Evolutionary conservation across 768 basidiomycete species (phyloP).

Genomic region (Dioszegia aurantiaca): DNA sequence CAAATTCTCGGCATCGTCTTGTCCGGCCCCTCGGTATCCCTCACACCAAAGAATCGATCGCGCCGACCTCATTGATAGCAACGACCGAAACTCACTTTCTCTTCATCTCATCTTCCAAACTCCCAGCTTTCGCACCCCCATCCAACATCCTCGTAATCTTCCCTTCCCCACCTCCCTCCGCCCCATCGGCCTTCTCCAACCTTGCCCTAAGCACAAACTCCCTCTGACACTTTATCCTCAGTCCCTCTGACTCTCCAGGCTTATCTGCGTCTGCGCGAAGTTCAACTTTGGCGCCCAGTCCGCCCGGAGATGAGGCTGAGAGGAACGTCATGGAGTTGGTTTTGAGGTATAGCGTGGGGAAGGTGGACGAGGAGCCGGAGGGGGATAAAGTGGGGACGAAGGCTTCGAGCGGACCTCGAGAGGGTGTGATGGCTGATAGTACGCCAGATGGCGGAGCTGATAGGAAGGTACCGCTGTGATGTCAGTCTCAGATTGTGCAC

Average conservation of each 20-base stretch:
- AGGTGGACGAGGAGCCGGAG: slow-evolving; percentile 23
- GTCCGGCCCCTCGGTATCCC: not conserved
- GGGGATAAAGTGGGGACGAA: slow-evolving; percentile 36
- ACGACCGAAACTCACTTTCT: slow-evolving; percentile 50
- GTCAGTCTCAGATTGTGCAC: not conserved
- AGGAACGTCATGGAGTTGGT: slow-evolving; percentile 44
- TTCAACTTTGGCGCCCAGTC: slow-evolving; percentile 30
- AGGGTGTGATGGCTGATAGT: slow-evolving; percentile 46
- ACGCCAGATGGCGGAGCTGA: slow-evolving; percentile 48
- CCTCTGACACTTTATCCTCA: slow-evolving; percentile 50
- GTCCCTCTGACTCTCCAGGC: slow-evolving; percentile 25
- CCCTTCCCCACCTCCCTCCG: slow-evolving; percentile 24
- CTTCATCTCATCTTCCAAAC: slow-evolving; percentile 47
- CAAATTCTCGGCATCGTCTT: too few relatives aligned
- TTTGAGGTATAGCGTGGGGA: slow-evolving; percentile 38
- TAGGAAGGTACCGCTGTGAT: slow-evolving; percentile 47
- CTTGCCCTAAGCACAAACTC: slow-evolving; percentile 49
- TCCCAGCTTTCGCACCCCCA: slow-evolving; percentile 35
- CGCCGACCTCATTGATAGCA: not conserved
- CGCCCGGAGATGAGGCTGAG: slow-evolving; percentile 26
- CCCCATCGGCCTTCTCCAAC: slow-evolving; percentile 25
- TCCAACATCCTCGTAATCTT: slow-evolving; percentile 23
- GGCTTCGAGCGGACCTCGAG: slow-evolving; percentile 50
- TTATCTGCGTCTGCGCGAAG: slow-evolving; percentile 43
- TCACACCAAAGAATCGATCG: too few relatives aligned